Evolutionary conservation across 208 protist species (phyloP), one percentile per base, ranked within the genome.

Genomic region (Crithidia bombi): DNA sequence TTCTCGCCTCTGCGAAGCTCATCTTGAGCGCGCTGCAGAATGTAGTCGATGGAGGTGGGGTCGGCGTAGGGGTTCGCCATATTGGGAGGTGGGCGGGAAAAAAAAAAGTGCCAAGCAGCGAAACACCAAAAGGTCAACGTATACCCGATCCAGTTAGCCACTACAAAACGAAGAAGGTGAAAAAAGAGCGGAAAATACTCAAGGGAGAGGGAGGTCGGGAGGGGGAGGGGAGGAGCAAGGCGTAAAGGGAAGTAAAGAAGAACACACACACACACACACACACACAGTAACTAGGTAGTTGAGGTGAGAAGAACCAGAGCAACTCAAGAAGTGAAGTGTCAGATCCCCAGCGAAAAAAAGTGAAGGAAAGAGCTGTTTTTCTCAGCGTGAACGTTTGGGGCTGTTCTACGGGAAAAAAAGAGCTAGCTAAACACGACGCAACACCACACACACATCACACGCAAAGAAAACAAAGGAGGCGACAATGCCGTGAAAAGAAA

Each of bases 31-130:
- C 50, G 55, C 32, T 76, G 56, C 50, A 81, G 64, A 39, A 76
- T 36, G 28, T 70, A 70, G 35, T 76, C 69, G 28, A 81, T 75
- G 19, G 75, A 75, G 47, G 41, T 72, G 25, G 75, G 64, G 23
- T 76, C 69, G 19, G 44, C 55, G 52, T 64, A 51, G 11, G 43
- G 51, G 44, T 75, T 50, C 52, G 69, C 61, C 69, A 75, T 75
- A 4, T 1, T n/a, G 36, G 21, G n/a, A n/a, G n/a, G n/a, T n/a
- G n/a, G n/a, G n/a, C n/a, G n/a, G n/a, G 7, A 58, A 44, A 56
- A 1, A 14, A 41, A 57, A 65, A 55, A 63, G 44, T 23, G 44
- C 19, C 10, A 33, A 33, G 25, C 51, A 5, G 5, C 21, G 23
- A 57, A 57, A 57, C 47, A 65, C 11, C 30, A 9, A 17, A 52